Conservation (phyloP, 495 filamentous ascomycete species). For the Elaphomyces granulatus region DNA sequence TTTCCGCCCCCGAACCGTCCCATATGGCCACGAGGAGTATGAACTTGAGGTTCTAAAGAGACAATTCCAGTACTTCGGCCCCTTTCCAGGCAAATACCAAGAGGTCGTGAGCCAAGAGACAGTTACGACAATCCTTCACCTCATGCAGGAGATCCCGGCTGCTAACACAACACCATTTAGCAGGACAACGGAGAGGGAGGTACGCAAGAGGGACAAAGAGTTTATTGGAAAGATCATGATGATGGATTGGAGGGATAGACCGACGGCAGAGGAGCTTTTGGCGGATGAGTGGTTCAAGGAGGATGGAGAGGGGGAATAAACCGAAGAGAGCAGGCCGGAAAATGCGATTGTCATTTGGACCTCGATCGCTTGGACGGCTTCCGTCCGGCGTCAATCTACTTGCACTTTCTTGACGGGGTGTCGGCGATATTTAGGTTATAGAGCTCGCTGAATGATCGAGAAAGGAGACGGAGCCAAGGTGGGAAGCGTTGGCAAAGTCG, state of each 20-base stretch:
- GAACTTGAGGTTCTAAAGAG: constrained; percentile 6
- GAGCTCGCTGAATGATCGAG: too few relatives aligned
- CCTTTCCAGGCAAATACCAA: constrained; percentile 6
- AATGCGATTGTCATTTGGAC: too few relatives aligned
- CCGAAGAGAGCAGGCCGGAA: too few relatives aligned
- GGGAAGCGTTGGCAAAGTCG: too few relatives aligned
- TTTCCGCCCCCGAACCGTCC: constrained; percentile 4
- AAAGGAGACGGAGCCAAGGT: too few relatives aligned
- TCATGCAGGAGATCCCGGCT: constrained; percentile 2
- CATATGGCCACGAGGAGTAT: constrained; percentile 7
- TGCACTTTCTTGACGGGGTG: too few relatives aligned
- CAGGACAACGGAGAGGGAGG: constrained; percentile 1
- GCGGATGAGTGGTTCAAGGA: constrained; percentile 6
- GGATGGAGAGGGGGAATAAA: too few relatives aligned
- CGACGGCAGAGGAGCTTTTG: constrained; percentile 3
- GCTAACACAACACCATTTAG: constrained; percentile 1
- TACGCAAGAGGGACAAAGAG: constrained; percentile 1
- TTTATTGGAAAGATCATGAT: too few relatives aligned
- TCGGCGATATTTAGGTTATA: too few relatives aligned
- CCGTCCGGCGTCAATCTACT: too few relatives aligned
- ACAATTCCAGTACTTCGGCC: constrained; percentile 7
- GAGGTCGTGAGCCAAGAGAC: constrained; percentile 4
- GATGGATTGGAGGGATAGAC: constrained; percentile 3
- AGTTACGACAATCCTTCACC: constrained; percentile 1
- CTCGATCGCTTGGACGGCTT: too few relatives aligned